A percentile compares a stretch with the other conserved stretches of the same genome.
These are phyloP conservation scores for Gorgonomyces haynaldii DNA, from an alignment of 192 early-diverging fungal species.

Conservation along the genomic window DNA sequence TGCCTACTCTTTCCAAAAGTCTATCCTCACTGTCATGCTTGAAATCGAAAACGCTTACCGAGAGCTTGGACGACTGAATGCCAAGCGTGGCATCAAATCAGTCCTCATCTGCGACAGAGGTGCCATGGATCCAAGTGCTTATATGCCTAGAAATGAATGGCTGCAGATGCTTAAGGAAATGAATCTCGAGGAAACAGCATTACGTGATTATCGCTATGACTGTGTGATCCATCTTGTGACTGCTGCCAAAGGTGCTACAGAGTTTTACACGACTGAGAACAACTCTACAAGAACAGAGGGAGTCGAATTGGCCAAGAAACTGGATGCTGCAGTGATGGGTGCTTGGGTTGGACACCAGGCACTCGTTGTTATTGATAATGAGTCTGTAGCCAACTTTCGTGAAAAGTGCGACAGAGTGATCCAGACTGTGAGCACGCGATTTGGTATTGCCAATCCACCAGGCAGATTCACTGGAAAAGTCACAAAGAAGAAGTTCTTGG, in stretches of 20 bases:
- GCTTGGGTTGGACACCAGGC: slow-evolving; percentile 32
- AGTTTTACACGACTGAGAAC: slow-evolving; percentile 30
- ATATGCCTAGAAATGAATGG: slow-evolving; percentile 24
- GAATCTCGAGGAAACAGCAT: slow-evolving; percentile 22
- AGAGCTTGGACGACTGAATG: slow-evolving; percentile 24
- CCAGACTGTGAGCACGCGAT: slow-evolving; percentile 25
- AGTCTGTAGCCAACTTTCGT: slow-evolving; percentile 22
- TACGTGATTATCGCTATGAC: slow-evolving; percentile 33
- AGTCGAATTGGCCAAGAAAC: slow-evolving; percentile 21
- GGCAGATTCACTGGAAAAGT: slow-evolving; percentile 19
- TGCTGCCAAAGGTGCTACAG: slow-evolving; percentile 30
- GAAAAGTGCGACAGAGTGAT: slow-evolving; percentile 30
- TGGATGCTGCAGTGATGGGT: slow-evolving; percentile 24
- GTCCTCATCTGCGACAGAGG: slow-evolving; percentile 32
- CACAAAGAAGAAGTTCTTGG: slow-evolving; percentile 33
- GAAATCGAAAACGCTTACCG: slow-evolving; percentile 29
- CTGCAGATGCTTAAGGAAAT: slow-evolving; percentile 21
- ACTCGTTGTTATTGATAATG: slow-evolving; percentile 29
- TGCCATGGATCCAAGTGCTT: slow-evolving; percentile 33
- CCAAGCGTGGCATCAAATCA: slow-evolving; percentile 26
- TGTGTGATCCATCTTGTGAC: slow-evolving; percentile 32
- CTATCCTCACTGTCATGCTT: slow-evolving; percentile 26
- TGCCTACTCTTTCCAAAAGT: slow-evolving; percentile 27
- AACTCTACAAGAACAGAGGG: slow-evolving; percentile 26
- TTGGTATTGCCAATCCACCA: slow-evolving; percentile 18